Evolutionary conservation across 2,329 filamentous ascomycete species (phyloP).

Genomic region (Rasamsonia emersonii): DNA sequence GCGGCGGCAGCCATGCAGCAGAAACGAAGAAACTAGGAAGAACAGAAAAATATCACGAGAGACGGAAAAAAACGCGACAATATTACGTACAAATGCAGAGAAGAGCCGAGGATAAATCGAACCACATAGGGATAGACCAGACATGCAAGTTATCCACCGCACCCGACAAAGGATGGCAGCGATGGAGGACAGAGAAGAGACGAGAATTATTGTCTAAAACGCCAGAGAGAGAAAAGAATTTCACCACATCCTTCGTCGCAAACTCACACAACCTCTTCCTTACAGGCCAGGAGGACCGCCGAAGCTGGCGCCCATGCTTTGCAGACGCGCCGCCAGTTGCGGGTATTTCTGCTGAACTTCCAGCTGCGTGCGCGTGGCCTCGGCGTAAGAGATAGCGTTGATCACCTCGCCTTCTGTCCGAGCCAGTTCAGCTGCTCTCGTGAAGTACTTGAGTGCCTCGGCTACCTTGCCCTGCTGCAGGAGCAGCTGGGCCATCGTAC

Average conservation of each 20-base stretch:
- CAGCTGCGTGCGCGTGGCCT: constrained; percentile 91
- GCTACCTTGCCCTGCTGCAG: constrained; percentile 96
- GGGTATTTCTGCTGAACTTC: constrained; percentile 85
- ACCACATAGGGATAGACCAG: not conserved
- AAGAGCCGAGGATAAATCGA: too few species aligned
- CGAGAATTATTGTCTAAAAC: constrained; percentile 5
- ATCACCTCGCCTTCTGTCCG: constrained; percentile 92
- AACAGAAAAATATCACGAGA: too few species aligned
- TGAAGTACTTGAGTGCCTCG: constrained; percentile 92
- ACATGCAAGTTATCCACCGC: not conserved
- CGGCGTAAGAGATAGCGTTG: constrained; percentile 92
- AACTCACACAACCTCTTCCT: constrained; percentile 11
- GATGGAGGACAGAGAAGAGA: constrained; percentile 2
- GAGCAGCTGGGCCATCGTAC: constrained; percentile 95
- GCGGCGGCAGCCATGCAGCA: not conserved
- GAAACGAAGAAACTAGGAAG: not conserved
- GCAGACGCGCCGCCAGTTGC: constrained; percentile 64
- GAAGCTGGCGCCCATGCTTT: constrained; percentile 45
- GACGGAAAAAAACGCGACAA: too few species aligned
- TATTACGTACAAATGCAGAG: too few species aligned
- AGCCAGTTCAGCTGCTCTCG: constrained; percentile 87
- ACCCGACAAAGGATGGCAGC: not conserved
- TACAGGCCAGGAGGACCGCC: constrained; percentile 27
- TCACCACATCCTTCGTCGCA: not conserved
- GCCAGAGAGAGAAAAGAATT: constrained; percentile 1